phyloP scores from a whole-genome alignment of 306 rosid genomes.

The Oemleria cerasiformis region DNA sequence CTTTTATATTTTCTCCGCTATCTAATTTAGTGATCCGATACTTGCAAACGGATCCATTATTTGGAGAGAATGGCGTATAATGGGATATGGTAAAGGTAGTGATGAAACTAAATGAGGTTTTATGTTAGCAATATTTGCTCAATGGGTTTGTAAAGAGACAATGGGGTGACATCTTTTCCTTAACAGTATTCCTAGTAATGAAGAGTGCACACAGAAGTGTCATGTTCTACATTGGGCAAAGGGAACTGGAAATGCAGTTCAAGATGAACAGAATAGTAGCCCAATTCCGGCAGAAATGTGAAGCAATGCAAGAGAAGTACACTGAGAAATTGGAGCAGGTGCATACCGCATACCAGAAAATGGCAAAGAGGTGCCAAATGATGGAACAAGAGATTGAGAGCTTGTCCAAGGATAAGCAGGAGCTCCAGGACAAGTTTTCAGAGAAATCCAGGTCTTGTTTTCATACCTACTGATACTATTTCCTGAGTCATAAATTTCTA shows the following conservation, averaged over 20 bases:
- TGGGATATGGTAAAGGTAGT: constrained; percentile 4
- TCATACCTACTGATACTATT: not conserved
- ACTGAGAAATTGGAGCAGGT: constrained; percentile 88
- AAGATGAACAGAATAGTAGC: constrained; percentile 78
- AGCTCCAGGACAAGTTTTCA: constrained; percentile 95
- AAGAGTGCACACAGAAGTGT: constrained; percentile 90
- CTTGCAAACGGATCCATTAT: constrained; percentile 13
- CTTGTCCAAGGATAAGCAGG: constrained; percentile 93
- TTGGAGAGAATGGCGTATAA: constrained; percentile 11
- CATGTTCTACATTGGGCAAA: constrained; percentile 91
- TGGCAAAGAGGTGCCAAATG: constrained; percentile 84
- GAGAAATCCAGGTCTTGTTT: constrained; percentile 79
- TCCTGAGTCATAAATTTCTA: constrained; percentile 12
- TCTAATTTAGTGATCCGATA: constrained; percentile 1
- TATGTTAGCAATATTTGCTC: constrained; percentile 1
- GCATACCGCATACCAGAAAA: constrained; percentile 86
- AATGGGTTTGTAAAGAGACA: constrained; percentile 15
- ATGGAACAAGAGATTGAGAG: constrained; percentile 89
- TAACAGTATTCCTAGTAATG: constrained; percentile 61
- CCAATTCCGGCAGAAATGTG: constrained; percentile 94
- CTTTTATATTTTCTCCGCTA: constrained; percentile 24
- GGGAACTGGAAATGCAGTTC: constrained; percentile 89
- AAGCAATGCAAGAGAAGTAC: constrained; percentile 86
- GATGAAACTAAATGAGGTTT: constrained; percentile 13
- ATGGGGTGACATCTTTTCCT: constrained; percentile 37